Percentiles rank a stretch among this genome's conserved stretches.
Evolutionary conservation across 768 basidiomycete species (phyloP).

Genomic region (Boletus reticuloceps): DNA sequence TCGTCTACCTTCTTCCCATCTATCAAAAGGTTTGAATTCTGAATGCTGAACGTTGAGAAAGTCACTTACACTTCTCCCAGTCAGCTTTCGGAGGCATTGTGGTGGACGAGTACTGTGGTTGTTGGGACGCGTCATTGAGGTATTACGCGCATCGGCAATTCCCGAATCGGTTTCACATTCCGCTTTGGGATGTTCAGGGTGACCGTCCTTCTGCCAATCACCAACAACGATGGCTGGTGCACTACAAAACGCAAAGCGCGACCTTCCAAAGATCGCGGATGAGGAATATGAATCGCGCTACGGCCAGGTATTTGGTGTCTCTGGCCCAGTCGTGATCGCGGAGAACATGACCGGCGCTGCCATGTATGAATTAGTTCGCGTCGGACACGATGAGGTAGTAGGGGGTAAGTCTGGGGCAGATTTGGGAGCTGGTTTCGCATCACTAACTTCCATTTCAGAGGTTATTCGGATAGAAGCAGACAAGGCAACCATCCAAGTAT

Average conservation of each 20-base stretch:
- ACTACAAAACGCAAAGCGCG: conserved; percentile 83
- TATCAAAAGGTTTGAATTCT: conserved; percentile 30
- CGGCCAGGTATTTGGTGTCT: conserved; percentile 91
- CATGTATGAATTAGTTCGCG: conserved; percentile 97
- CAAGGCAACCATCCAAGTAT: conserved; percentile 98
- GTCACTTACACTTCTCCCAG: conserved; percentile 47
- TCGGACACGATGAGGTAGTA: conserved; percentile 97
- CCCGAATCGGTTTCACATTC: conserved; percentile 25
- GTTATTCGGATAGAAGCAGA: conserved; percentile 98
- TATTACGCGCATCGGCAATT: conserved; percentile 25
- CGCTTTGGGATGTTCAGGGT: conserved; percentile 23
- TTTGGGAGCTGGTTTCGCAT: not conserved
- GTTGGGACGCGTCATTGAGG: conserved; percentile 36
- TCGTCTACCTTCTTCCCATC: conserved; percentile 84
- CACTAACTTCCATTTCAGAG: conserved; percentile 54
- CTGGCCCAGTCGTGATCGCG: conserved; percentile 97
- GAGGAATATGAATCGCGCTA: conserved; percentile 87
- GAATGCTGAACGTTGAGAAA: not conserved
- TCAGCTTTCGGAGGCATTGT: conserved; percentile 87
- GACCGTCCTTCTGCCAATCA: not conserved
- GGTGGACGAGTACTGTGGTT: conserved; percentile 23
- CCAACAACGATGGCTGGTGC: conserved; percentile 78
- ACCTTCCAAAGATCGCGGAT: conserved; percentile 85
- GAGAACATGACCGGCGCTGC: conserved; percentile 93
- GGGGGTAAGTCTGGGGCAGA: conserved; percentile 62